Evolutionary conservation across 306 rosid species (phyloP).

Genomic region (Corylus avellana): DNA sequence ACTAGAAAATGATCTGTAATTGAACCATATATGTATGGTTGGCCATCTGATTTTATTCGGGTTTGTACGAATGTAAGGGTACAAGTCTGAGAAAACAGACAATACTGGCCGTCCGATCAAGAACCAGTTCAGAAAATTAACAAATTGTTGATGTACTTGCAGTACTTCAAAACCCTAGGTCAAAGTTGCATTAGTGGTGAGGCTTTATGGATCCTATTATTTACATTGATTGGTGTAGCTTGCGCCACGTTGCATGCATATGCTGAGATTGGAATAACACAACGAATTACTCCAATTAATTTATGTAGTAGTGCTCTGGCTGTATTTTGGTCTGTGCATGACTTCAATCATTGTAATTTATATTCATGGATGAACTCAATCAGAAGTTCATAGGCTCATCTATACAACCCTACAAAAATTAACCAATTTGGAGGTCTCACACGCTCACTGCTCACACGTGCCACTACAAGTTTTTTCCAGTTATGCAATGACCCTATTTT

Average conservation of each 20-base stretch:
- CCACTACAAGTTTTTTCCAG: too few species aligned
- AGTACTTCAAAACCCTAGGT: conserved; percentile 43
- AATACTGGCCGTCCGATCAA: conserved; percentile 39
- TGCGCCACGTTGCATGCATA: conserved; percentile 25
- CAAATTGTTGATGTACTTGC: conserved; percentile 54
- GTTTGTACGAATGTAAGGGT: conserved; percentile 63
- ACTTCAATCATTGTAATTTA: too few species aligned
- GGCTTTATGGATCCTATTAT: neutral
- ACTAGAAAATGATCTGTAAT: conserved; percentile 35
- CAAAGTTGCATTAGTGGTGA: conserved; percentile 36
- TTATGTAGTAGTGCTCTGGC: conserved; percentile 29
- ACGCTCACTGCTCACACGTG: too few species aligned
- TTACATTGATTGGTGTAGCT: conserved; percentile 11
- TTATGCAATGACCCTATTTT: too few species aligned
- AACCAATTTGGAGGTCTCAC: too few species aligned
- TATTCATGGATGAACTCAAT: too few species aligned
- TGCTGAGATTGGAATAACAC: conserved; percentile 12
- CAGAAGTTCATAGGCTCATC: too few species aligned
- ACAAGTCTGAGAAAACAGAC: conserved; percentile 41
- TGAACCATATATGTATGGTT: conserved; percentile 28
- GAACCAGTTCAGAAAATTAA: conserved; percentile 28
- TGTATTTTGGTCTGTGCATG: conserved; percentile 6
- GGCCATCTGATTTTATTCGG: conserved; percentile 61
- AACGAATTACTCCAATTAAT: conserved; percentile 27
- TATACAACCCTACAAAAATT: too few species aligned